These are phyloP conservation scores for Coemansia sp. DNA, from an alignment of 192 early-diverging fungal species.

Conservation along the genomic window DNA sequence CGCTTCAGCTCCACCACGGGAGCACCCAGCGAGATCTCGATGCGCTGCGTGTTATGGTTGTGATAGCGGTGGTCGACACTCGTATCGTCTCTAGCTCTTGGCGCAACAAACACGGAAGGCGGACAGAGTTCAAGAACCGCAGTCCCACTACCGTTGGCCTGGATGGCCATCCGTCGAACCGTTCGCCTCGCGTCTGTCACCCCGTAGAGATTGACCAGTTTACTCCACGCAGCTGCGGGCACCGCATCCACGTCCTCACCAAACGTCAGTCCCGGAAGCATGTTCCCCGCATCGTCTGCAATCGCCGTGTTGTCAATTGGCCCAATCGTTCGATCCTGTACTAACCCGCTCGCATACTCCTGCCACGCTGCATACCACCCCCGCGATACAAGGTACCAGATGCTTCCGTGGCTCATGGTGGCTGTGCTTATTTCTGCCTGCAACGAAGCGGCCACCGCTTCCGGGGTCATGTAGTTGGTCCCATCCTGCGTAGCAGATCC, in stretches of 20 bases:
- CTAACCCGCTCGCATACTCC: conserved; percentile 36
- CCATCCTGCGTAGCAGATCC: neutral
- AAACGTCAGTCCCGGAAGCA: conserved; percentile 38
- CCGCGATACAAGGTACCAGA: conserved; percentile 56
- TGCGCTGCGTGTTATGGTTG: conserved; percentile 10
- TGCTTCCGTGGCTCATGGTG: conserved; percentile 34
- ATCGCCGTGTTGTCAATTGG: conserved; percentile 54
- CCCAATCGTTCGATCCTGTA: conserved; percentile 27
- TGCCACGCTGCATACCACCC: conserved; percentile 55
- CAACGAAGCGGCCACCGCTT: conserved; percentile 19
- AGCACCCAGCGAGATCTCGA: conserved; percentile 26
- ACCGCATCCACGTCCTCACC: conserved; percentile 38
- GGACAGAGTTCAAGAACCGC: conserved; percentile 29
- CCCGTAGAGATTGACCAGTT: conserved; percentile 54
- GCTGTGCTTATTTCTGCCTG: conserved; percentile 21
- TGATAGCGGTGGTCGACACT: neutral
- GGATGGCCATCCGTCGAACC: conserved; percentile 21
- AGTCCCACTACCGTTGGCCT: neutral
- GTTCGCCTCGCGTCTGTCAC: neutral
- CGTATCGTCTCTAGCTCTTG: neutral
- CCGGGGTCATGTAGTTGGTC: neutral
- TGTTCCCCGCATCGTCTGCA: conserved; percentile 24
- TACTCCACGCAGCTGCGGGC: conserved; percentile 56
- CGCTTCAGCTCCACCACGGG: conserved; percentile 29
- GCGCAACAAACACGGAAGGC: conserved; percentile 20